phyloP scores from a whole-genome alignment of 1,284 basidiomycete species.

The Ceratorhiza oryzae-sativae region DNA sequence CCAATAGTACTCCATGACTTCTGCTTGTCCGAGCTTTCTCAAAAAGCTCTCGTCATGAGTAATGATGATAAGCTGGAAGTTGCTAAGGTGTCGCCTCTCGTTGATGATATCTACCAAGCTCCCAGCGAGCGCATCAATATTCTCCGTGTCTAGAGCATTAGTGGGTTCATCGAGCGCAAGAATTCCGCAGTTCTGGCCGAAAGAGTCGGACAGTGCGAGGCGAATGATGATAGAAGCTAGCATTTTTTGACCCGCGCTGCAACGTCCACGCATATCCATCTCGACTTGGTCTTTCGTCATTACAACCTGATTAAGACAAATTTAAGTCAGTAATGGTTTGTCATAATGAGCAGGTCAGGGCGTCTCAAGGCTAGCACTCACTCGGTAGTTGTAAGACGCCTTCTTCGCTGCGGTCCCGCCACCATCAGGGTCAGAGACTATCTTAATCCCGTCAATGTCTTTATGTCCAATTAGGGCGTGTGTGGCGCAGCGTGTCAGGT shows the following conservation, averaged over 20 bases:
- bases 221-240: conserved; percentile 99
- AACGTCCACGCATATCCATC: conserved; percentile 99
- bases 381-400: conserved; percentile 98
- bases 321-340: conserved; percentile 40
- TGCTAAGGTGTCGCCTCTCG: conserved; percentile 84
- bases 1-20: conserved; percentile 94
- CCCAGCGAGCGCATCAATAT: conserved; percentile 91
- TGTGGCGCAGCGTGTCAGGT: background rate
- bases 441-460: conserved; percentile 98
- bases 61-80: conserved; percentile 98
- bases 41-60: conserved; percentile 94
- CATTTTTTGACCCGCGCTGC: conserved; percentile 98
- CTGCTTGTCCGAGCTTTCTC: conserved; percentile 79
- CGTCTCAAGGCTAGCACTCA: conserved; percentile 52
- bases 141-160: conserved; percentile 95
- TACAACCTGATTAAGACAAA: conserved; percentile 69
- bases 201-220: conserved; percentile 96
- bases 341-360: conserved; percentile 37
- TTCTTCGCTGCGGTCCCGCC: conserved; percentile 67
- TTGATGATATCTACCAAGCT: conserved; percentile 95
- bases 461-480: conserved; percentile 32
- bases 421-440: conserved; percentile 92
- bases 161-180: conserved; percentile 98
- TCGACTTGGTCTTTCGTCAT: conserved; percentile 99
- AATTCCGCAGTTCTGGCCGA: conserved; percentile 97